Evolutionary conservation across 1,284 basidiomycete species (phyloP).

Genomic region (Crucibulum parvulum): DNA sequence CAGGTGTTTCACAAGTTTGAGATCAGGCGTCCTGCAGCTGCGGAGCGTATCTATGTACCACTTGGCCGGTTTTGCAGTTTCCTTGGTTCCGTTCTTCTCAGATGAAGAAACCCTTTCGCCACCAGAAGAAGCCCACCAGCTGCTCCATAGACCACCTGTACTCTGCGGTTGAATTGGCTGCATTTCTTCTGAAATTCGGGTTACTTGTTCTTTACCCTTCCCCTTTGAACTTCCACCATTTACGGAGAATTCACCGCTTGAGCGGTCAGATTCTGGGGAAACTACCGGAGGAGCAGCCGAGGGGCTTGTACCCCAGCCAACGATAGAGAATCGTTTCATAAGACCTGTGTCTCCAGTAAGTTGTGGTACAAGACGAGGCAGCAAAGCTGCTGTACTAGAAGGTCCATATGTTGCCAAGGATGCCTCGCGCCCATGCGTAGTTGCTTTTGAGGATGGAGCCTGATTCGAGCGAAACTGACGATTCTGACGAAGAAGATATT

Average conservation of each 20-base stretch:
- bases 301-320: conserved; percentile 60
- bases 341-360: conserved; percentile 71
- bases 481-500: conserved; percentile 70
- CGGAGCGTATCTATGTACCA: conserved; percentile 69
- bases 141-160: conserved; percentile 79
- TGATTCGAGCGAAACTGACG: conserved; percentile 43
- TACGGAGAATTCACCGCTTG: conserved; percentile 45
- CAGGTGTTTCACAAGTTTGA: conserved; percentile 78
- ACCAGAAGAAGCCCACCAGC: conserved; percentile 75
- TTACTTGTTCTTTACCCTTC: conserved; percentile 29
- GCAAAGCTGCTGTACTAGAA: conserved; percentile 56
- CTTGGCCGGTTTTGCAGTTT: conserved; percentile 54
- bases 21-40: conserved; percentile 56
- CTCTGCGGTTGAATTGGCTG: conserved; percentile 64
- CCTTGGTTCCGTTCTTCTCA: conserved; percentile 43
- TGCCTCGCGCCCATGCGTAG: conserved; percentile 30
- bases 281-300: conserved; percentile 39
- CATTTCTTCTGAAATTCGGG: conserved; percentile 39
- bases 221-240: conserved; percentile 13
- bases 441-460: conserved; percentile 20
- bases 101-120: conserved; percentile 48
- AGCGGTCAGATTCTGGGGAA: conserved; percentile 37
- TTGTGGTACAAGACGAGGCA: conserved; percentile 71
- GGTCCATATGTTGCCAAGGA: conserved; percentile 65
- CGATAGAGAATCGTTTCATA: conserved; percentile 78